phyloP scores from a whole-genome alignment of 495 filamentous ascomycete genomes.

The Tuber umbilicatum region DNA sequence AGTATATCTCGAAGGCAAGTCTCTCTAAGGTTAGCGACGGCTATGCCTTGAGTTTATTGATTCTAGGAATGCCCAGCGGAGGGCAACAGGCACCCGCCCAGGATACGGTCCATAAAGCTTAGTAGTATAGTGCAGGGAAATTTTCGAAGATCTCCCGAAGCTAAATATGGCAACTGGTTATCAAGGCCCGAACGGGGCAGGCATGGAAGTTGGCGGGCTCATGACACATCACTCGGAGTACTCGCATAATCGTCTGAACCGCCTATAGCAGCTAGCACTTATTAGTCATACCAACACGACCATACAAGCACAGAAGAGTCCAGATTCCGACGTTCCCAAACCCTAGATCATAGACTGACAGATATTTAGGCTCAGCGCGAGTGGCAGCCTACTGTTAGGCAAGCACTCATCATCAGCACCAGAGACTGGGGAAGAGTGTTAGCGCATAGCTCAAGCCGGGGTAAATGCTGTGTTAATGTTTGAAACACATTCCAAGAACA shows the following conservation, averaged over 20 bases:
- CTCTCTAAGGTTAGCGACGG: not conserved
- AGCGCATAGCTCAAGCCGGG: not conserved
- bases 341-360: not conserved
- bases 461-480: not conserved
- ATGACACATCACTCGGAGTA: conserved; percentile 26
- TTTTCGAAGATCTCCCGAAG: not conserved
- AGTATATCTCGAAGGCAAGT: not conserved
- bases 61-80: not conserved
- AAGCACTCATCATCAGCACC: not conserved
- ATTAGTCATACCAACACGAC: not conserved
- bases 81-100: not conserved
- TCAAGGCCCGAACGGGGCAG: not conserved
- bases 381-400: not conserved
- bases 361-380: not conserved
- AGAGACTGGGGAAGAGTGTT: not conserved
- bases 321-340: not conserved
- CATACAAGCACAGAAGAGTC: not conserved
- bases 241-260: not conserved
- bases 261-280: not conserved
- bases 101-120: not conserved
- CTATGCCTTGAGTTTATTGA: not conserved
- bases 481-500: not conserved
- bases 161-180: not conserved
- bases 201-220: conserved; percentile 25
- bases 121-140: not conserved